phyloP scores from a whole-genome alignment of 805 yeast species.

The Pichia scutulata region DNA sequence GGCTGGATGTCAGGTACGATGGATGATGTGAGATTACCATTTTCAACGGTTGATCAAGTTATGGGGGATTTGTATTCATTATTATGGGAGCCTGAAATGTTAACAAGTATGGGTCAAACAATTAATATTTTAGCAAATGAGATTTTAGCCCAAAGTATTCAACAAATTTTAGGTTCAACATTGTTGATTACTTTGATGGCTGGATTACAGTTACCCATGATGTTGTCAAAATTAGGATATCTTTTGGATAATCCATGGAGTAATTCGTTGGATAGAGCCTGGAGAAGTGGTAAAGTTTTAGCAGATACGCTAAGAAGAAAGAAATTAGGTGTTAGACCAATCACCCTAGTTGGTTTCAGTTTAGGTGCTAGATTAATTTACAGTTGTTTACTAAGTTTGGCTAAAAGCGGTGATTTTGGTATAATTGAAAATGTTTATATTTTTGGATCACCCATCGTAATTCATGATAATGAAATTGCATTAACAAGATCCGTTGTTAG shows the following conservation, averaged over 20 bases:
- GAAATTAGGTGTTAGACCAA: constrained; percentile 86
- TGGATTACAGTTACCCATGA: constrained; percentile 88
- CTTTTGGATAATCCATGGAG: constrained; percentile 96
- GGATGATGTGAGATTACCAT: constrained; percentile 95
- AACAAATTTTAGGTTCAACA: constrained; percentile 91
- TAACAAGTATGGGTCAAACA: constrained; percentile 93
- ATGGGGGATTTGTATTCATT: constrained; percentile 94
- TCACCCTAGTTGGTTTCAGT: constrained; percentile 88
- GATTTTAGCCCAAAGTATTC: constrained; percentile 85
- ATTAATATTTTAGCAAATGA: constrained; percentile 90
- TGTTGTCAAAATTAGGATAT: constrained; percentile 80
- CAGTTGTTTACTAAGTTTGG: constrained; percentile 81
- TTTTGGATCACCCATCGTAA: constrained; percentile 84
- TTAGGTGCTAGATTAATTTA: constrained; percentile 88
- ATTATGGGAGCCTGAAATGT: constrained; percentile 97
- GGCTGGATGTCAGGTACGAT: constrained; percentile 97
- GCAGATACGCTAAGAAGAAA: constrained; percentile 87
- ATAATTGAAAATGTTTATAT: constrained; percentile 80
- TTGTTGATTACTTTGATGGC: constrained; percentile 85
- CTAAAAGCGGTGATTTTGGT: constrained; percentile 80
- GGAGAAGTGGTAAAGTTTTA: constrained; percentile 87
- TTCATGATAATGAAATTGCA: constrained; percentile 67
- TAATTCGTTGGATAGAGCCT: constrained; percentile 92
- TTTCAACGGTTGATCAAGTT: constrained; percentile 93
- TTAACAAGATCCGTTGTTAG: constrained; percentile 80